Conservation (phyloP, 495 filamentous ascomycete genomes). For the Aspergillus sclerotioniger region DNA sequence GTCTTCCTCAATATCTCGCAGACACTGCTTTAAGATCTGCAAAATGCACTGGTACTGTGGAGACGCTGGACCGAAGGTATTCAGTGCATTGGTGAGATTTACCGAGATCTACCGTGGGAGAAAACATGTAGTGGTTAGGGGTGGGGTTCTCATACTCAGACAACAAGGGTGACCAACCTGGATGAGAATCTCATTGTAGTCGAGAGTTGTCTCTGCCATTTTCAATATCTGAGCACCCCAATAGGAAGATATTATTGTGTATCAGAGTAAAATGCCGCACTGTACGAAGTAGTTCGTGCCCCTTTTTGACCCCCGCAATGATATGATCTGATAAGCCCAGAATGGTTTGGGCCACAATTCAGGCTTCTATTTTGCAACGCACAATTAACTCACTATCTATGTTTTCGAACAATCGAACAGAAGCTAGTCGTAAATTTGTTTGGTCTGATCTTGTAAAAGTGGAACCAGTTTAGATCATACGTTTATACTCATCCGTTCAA, state of each 20-base stretch:
- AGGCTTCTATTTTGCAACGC: neutral
- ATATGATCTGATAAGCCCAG: conserved; percentile 14
- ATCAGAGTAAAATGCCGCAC: neutral
- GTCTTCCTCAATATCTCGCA: conserved; percentile 32
- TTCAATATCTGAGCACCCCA: neutral
- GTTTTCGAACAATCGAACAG: too few relatives aligned
- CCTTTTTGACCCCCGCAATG: conserved; percentile 1
- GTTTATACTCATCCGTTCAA: neutral
- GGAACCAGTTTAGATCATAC: neutral
- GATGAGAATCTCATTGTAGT: conserved; percentile 33
- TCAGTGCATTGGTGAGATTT: conserved; percentile 41
- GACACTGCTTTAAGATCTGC: conserved; percentile 36
- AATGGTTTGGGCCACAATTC: neutral
- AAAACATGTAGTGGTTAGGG: neutral
- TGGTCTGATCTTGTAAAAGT: neutral
- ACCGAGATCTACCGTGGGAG: conserved; percentile 33
- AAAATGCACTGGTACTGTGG: conserved; percentile 38
- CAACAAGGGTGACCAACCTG: conserved; percentile 24
- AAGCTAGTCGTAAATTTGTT: too few relatives aligned
- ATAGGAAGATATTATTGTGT: neutral
- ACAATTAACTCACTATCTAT: too few relatives aligned
- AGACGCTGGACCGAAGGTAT: conserved; percentile 42
- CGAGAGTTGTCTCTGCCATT: neutral
- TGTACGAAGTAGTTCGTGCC: neutral
- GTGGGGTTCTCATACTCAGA: neutral